Base-by-base conservation (phyloP, 2,329 filamentous ascomycete genomes). In the Pestalotiopsis sp. region DNA sequence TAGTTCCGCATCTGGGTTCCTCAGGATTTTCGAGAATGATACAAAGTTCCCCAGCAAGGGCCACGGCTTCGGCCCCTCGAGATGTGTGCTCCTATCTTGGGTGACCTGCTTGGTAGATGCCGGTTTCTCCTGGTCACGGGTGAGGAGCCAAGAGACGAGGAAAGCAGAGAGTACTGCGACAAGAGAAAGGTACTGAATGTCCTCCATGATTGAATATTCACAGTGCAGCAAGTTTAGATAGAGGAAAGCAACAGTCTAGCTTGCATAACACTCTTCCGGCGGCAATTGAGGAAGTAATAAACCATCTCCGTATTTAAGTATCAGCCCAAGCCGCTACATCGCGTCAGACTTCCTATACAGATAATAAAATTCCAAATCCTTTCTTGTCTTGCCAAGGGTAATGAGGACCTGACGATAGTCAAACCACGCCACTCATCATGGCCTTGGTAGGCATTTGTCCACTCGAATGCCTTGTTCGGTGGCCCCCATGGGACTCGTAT, bases 111-210 rank as follows among this genome's bases (percentile, higher is more conserved):
- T 57, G 52, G 52, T 57, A 20, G 52, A 57, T 57, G 52, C 52
- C 17, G 52, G 52, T 20, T 20, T 57, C 52, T 57, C 52, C 17
- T 20, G 52, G 3, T 20, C 17, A 57, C 52, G 17, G 52, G 52
- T 13, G 52, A 57, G 52, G 52, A 57, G 52, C 52, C 52, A 57
- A 20, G 52, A 57, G 52, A 57, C n/a, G 3, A 57, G 23, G 52
- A 57, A 57, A 20, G 52, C 52, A 57, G 52, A 57, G 23, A 57
- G 52, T 25, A 57, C 52, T 57, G 52, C 52, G 23, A 57, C 52
- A 57, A 57, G 52, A 57, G 52, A 57, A 57, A 57, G 52, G 52
- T 57, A 57, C 52, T 57, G 52, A 57, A 57, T 25, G 52, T 57
- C 23, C 52, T 57, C 52, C 52, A 57, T 57, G 17, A 20, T 57